Percentiles rank a stretch among this genome's conserved stretches.
These are phyloP conservation scores for Geranomyces variabilis DNA, from an alignment of 192 early-diverging fungal genomes.

Conservation along the genomic window DNA sequence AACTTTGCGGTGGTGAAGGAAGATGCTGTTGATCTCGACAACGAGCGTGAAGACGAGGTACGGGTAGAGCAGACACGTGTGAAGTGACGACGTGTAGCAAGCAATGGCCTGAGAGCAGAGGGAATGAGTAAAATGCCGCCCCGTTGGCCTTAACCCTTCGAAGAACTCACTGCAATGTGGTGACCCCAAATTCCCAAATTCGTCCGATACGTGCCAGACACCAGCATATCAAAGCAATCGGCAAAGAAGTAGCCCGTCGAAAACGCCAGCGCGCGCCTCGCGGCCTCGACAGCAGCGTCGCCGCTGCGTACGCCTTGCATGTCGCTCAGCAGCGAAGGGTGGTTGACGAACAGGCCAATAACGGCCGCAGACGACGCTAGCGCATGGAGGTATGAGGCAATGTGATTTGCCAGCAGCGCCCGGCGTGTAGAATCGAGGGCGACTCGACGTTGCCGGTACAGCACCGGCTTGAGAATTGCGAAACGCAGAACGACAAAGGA, in stretches of 20 bases:
- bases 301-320: slow-evolving; percentile 15
- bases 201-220: slow-evolving; percentile 9
- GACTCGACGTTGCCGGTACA: not conserved
- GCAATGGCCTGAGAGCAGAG: slow-evolving; percentile 3
- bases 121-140: no score
- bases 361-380: not conserved
- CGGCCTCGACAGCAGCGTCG: not conserved
- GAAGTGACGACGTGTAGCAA: slow-evolving; percentile 15
- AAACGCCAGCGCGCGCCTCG: slow-evolving; percentile 15
- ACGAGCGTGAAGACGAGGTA: slow-evolving; percentile 25
- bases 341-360: not conserved
- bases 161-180: slow-evolving; percentile 13
- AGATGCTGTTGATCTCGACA: slow-evolving; percentile 26
- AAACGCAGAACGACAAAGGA: slow-evolving; percentile 4
- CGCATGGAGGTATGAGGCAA: slow-evolving; percentile 21
- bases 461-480: not conserved
- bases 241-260: slow-evolving; percentile 21
- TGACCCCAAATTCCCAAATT: slow-evolving; percentile 28
- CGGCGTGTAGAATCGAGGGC: not conserved
- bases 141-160: no score
- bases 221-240: slow-evolving; percentile 21
- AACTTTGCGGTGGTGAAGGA: slow-evolving; percentile 22
- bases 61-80: slow-evolving; percentile 16
- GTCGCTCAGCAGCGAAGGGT: slow-evolving; percentile 8
- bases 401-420: slow-evolving; percentile 19